Base-by-base conservation (phyloP, 2,329 filamentous ascomycete genomes). In the Thermothelomyces thermophilus region DNA sequence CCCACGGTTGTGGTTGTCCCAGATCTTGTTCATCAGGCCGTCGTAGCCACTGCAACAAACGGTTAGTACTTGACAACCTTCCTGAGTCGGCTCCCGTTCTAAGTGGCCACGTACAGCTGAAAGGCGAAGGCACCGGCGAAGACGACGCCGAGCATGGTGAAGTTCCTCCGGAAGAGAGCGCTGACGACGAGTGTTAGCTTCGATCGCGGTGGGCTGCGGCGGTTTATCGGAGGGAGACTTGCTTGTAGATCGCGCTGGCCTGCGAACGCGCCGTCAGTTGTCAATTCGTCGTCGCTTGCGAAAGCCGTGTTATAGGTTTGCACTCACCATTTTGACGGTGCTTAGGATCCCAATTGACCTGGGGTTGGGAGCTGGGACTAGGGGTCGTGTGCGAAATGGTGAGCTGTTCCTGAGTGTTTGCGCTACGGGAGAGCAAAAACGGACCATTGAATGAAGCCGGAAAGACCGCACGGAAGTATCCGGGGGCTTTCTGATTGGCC, bases 1-100 rank as follows among this genome's bases (percentile, higher is more conserved):
- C 64, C 93, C 93, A 65, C 79, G 80, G 83, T 98, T 98, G 68
- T 90, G 72, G 68, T 72, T 78, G 70, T 98, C 89, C 93, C 93
- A 98, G 68, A 96, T 65, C 69, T 77, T 84, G 73, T 95, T 86
- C 71, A 91, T 86, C 64, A 73, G 72, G 52, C 80, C 80, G 73
- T 97, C 90, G 71, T 88, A 97, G 63, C 77, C 80, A 69, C 93
- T 97, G 64, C 64, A 41, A 33, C 52, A 30, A 16, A 42, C 46
- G 20, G 22, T 61, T 41, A 62, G 58, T 44, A 52, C 41, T 35
- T 34, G 31, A 28, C 36, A 26, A 24, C 49, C 31, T 19, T 37
- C n/a, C 33, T n/a, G 9, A 14, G 16, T 49, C 57, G 17, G 24
- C 42, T 36, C 41, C n/a, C 11, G 30, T 44, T 50, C 54, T 50